A percentile compares a stretch with the other conserved stretches of the same genome.
Conservation (phyloP, 441 rosid species). For the Kokia cookei region DNA sequence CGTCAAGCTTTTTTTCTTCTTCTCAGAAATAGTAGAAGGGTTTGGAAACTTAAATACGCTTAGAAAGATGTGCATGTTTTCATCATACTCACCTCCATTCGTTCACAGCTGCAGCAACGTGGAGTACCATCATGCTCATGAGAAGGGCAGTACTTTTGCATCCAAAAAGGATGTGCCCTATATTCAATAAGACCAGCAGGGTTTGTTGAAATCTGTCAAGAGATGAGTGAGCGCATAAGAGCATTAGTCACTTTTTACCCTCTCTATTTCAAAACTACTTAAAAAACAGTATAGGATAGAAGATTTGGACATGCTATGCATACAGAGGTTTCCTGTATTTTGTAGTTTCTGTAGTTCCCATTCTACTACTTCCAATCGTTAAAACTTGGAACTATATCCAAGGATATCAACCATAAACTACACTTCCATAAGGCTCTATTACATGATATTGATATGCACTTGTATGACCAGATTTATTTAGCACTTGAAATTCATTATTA, state of each 20-base stretch:
- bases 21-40: not conserved
- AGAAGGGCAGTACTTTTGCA: constrained; percentile 74
- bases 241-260: not conserved
- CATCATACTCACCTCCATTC: constrained; percentile 60
- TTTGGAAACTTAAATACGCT: constrained; percentile 1
- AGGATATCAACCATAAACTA: not conserved
- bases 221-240: not conserved
- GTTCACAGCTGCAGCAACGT: constrained; percentile 80
- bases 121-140: constrained; percentile 76
- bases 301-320: constrained; percentile 1
- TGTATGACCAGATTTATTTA: not conserved
- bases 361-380: not conserved
- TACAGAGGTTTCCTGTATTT: not conserved
- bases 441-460: not conserved
- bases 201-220: constrained; percentile 73
- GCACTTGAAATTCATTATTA: not conserved
- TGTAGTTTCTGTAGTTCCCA: not conserved
- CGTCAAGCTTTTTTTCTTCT: not conserved
- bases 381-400: not conserved
- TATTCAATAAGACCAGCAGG: constrained; percentile 77
- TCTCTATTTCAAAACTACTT: not conserved
- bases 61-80: not conserved
- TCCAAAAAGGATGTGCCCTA: constrained; percentile 85
- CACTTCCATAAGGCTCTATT: not conserved
- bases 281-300: not conserved